Conservation (phyloP, 225 moss, liverwort and hornwort genomes). For the Marchantia polymorpha region DNA sequence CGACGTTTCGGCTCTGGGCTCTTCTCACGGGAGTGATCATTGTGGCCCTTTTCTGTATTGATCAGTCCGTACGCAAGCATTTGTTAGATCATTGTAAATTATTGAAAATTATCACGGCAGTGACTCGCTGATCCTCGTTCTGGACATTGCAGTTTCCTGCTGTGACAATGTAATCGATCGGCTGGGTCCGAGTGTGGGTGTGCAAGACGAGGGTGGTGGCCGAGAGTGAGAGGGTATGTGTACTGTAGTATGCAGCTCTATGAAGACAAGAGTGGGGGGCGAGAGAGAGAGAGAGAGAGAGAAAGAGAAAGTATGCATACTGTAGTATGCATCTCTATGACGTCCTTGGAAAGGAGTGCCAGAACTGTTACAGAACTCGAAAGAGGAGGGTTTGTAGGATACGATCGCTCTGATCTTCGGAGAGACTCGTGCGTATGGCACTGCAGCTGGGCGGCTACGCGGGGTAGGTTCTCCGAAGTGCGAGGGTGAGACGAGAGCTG, state of each 20-base stretch:
- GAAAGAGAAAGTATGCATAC: too few species aligned
- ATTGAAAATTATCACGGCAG: too few species aligned
- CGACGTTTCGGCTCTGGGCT: too few species aligned
- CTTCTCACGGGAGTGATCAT: too few species aligned
- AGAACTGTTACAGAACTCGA: background rate
- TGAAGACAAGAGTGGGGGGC: background rate
- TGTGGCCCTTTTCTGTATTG: background rate
- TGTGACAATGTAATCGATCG: background rate
- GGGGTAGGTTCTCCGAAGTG: background rate
- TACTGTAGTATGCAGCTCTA: background rate
- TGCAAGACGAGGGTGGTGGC: too few species aligned
- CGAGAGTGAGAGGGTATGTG: too few species aligned
- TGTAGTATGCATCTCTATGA: background rate
- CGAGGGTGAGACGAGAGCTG: background rate
- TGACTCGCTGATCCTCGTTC: background rate
- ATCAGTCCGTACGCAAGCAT: background rate
- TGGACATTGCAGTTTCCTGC: background rate
- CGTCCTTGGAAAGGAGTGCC: background rate
- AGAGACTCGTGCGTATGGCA: background rate
- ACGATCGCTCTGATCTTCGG: background rate
- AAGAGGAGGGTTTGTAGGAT: background rate
- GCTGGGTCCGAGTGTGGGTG: background rate
- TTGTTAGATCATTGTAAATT: too few species aligned
- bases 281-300: background rate
- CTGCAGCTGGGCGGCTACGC: slow-evolving; percentile 11